Conservation (phyloP, 768 basidiomycete species). For the Panellus pusillus region DNA sequence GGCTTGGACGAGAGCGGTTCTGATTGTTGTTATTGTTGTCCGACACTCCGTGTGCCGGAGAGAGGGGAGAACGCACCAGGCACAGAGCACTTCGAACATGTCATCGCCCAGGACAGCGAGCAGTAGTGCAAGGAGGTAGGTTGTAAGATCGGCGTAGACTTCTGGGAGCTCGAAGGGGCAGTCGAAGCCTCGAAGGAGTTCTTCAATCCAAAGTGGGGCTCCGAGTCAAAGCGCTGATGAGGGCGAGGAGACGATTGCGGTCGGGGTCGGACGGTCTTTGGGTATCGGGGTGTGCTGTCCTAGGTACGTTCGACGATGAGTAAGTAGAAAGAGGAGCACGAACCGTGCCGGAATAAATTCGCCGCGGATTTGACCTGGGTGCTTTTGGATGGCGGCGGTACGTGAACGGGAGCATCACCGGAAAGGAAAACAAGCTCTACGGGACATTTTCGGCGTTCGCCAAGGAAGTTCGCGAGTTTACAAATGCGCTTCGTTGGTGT, state of each 20-base stretch:
- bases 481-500: conserved; percentile 37
- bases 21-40: conserved; percentile 18
- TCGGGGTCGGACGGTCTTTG: conserved; percentile 27
- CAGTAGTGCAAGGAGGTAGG: conserved; percentile 41
- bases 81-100: conserved; percentile 36
- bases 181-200: conserved; percentile 33
- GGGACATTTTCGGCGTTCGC: conserved; percentile 51
- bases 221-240: conserved; percentile 40
- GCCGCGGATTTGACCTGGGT: background rate
- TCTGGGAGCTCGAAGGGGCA: conserved; percentile 38
- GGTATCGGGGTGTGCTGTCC: conserved; percentile 1
- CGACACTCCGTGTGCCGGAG: conserved; percentile 21
- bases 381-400: background rate
- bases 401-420: background rate
- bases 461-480: conserved; percentile 54
- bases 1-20: conserved; percentile 3
- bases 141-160: conserved; percentile 41
- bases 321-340: background rate
- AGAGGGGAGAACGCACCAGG: conserved; percentile 33
- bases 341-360: conserved; percentile 40
- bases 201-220: conserved; percentile 29
- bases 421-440: conserved; percentile 44
- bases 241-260: conserved; percentile 35
- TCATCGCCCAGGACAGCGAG: conserved; percentile 37
- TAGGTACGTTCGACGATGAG: background rate